Percentiles rank a stretch among this genome's conserved stretches.
phyloP scores from a whole-genome alignment of 2,329 filamentous ascomycete species.

The Ophiocordyceps camponoti-saundersi region DNA sequence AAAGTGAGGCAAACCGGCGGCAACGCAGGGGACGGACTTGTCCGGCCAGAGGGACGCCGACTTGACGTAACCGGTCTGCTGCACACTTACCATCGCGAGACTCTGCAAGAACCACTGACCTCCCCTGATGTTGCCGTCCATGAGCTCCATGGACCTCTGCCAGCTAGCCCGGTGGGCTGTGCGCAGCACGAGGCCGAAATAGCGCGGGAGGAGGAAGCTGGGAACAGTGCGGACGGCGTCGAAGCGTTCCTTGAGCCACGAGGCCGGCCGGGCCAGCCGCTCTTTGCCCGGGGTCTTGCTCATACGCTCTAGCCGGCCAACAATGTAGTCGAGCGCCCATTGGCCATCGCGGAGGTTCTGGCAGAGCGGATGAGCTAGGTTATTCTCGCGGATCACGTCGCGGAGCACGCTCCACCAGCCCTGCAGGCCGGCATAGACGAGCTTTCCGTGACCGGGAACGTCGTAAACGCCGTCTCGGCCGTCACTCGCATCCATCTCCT shows the following conservation, averaged over 20 bases:
- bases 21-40: slow-evolving; percentile 70
- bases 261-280: slow-evolving; percentile 45
- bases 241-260: slow-evolving; percentile 73
- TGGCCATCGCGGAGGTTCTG: slow-evolving; percentile 81
- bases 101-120: slow-evolving; percentile 83
- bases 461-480: slow-evolving; percentile 78
- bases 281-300: slow-evolving; percentile 45
- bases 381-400: slow-evolving; percentile 70
- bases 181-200: slow-evolving; percentile 79
- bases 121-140: slow-evolving; percentile 58
- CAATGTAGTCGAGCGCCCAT: slow-evolving; percentile 83
- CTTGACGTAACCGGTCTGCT: slow-evolving; percentile 76
- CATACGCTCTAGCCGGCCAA: slow-evolving; percentile 59
- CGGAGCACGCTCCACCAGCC: slow-evolving; percentile 94
- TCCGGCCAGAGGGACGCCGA: slow-evolving; percentile 82
- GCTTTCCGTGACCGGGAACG: slow-evolving; percentile 65
- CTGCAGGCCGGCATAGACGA: slow-evolving; percentile 93
- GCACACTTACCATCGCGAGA: slow-evolving; percentile 78
- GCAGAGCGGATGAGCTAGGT: slow-evolving; percentile 84
- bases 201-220: slow-evolving; percentile 77
- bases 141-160: slow-evolving; percentile 60
- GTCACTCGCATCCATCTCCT: slow-evolving; percentile 63
- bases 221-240: slow-evolving; percentile 74
- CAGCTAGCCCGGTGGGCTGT: slow-evolving; percentile 76
- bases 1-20: slow-evolving; percentile 88